Base-by-base conservation (phyloP, 345 rosid species). In the Lenwebbia sp. region DNA sequence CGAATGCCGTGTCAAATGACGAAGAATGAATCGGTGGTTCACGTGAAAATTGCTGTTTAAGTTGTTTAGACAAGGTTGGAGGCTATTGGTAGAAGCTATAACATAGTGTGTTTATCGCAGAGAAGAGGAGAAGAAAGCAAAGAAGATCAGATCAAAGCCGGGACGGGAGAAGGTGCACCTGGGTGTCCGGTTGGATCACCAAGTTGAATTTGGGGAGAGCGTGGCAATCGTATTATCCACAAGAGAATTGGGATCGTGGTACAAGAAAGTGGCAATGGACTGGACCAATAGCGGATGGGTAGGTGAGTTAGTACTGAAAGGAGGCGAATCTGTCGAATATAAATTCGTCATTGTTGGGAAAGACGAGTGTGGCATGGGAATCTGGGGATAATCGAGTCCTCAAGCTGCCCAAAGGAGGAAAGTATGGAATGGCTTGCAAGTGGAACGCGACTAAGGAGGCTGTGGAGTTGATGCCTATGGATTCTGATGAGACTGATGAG, bases 201-300 rank as follows among this genome's bases (percentile, higher is more conserved):
- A 95, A 87, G 98, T 97, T 60, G 85, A 92, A 49, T 97, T 92
- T 84, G 99, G 99, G 4, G 98, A 96, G 87, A 89, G 90, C 86
- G 94, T 97, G 21, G 96, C 88, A 54, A 87, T 97, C 85, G 86
- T 94, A 85, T 99, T 99, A 83, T 96, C 99, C 4, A 37, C 91
- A 1, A 91, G 95, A 88, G 98, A 95, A 88, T 86, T 97, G 86
- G 99, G 99, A 83, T 93, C 92, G 0, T 97, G 99, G 99, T 96
- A 97, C 92, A 94, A 94, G 92, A 89, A 91, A 40, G 93, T 94
- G 85, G 87, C 92, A 13, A 88, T 96, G 93, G 87, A 88, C 84
- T 97, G 99, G 99, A 94, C 94, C 15, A 93, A 94, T 91, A 88
- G 83, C 10, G 99, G 99, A 85, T 97, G 99, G 99, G 93, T 93